These are phyloP conservation scores for Penicillium verhagenii DNA, from an alignment of 495 filamentous ascomycete species.

Conservation along the genomic window DNA sequence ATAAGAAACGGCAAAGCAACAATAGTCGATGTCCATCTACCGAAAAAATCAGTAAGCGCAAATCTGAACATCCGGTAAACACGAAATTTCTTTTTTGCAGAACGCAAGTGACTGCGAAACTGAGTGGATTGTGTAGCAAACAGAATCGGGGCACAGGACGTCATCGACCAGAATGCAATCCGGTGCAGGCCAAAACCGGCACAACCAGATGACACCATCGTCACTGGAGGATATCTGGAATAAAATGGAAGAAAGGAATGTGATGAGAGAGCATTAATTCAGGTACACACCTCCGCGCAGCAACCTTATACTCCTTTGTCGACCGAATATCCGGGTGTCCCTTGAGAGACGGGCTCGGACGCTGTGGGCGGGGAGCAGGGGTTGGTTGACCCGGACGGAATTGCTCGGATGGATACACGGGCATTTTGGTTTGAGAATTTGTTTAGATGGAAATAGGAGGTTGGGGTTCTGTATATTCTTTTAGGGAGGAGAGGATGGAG, in stretches of 20 bases:
- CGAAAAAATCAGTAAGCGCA: slow-evolving; percentile 4
- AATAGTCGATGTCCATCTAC: slow-evolving; percentile 49
- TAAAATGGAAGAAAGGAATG: not conserved
- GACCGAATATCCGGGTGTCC: slow-evolving; percentile 24
- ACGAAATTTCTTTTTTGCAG: not conserved
- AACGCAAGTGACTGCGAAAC: not conserved
- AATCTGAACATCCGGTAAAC: too few relatives aligned
- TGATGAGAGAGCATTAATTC: too few relatives aligned
- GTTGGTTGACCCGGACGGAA: slow-evolving; percentile 1
- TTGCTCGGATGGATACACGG: slow-evolving; percentile 4
- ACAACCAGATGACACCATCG: too few relatives aligned
- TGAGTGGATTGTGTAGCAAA: too few relatives aligned
- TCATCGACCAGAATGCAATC: too few relatives aligned
- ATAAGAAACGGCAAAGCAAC: slow-evolving; percentile 55
- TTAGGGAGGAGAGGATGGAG: not conserved
- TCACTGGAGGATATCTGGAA: not conserved
- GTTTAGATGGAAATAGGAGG: not conserved
- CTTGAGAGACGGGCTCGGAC: slow-evolving; percentile 2
- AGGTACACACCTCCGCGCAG: slow-evolving; percentile 24
- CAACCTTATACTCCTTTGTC: slow-evolving; percentile 31
- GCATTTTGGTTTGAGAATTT: not conserved
- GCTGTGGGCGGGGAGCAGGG: slow-evolving; percentile 10
- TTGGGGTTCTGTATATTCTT: not conserved
- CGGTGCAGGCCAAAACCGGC: too few relatives aligned
- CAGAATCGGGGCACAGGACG: too few relatives aligned